A percentile compares a stretch with the other conserved stretches of the same genome.
Conservation (phyloP, 495 filamentous ascomycete species). For the Lophiostoma macrostomum region DNA sequence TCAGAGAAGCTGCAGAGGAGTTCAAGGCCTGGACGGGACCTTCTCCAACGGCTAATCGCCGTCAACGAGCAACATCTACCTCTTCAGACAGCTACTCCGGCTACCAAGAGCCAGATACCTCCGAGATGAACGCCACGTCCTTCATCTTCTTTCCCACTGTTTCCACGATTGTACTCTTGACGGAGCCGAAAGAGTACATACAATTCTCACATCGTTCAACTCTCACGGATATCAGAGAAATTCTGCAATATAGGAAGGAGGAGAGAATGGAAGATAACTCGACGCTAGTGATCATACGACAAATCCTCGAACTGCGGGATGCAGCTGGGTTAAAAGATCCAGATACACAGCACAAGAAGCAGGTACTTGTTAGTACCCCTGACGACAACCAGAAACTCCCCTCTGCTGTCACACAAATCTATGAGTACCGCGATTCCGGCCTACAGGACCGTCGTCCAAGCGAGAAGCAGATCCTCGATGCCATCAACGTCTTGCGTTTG, state of each 20-base stretch:
- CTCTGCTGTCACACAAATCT: too few relatives aligned
- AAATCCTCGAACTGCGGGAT: conserved; percentile 7
- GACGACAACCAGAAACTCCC: not conserved
- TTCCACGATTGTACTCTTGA: conserved; percentile 2
- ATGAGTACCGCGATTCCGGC: too few relatives aligned
- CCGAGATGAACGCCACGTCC: not conserved
- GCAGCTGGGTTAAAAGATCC: not conserved
- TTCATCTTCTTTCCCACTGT: conserved; percentile 13
- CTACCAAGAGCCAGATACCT: not conserved
- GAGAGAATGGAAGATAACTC: not conserved
- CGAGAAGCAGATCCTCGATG: too few relatives aligned
- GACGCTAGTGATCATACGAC: not conserved
- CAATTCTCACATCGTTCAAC: conserved; percentile 2
- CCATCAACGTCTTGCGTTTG: too few relatives aligned
- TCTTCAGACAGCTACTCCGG: not conserved
- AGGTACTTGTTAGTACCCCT: not conserved
- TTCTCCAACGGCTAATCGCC: too few relatives aligned
- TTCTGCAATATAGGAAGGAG: not conserved
- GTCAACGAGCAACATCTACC: too few relatives aligned
- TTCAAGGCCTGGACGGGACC: too few relatives aligned
- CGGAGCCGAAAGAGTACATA: not conserved
- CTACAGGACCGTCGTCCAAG: too few relatives aligned
- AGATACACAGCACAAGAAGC: not conserved
- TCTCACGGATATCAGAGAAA: not conserved
- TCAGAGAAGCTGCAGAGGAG: too few relatives aligned